These are phyloP conservation scores for Aspergillus unguis DNA, from an alignment of 2,329 filamentous ascomycete genomes.

Conservation along the genomic window DNA sequence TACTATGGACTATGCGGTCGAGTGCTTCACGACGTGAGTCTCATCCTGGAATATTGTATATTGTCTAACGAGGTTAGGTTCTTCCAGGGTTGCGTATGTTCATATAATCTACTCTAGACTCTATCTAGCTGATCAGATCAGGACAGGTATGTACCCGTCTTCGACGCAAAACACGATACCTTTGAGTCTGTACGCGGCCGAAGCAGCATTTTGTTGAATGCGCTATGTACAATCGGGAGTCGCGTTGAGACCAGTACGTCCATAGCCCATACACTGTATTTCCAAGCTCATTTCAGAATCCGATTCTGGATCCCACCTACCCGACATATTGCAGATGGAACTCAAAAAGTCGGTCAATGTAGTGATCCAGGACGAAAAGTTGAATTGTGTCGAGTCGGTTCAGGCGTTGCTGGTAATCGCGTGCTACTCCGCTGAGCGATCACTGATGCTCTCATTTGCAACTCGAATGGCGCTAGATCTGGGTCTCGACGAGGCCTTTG, in stretches of 20 bases:
- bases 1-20: slow-evolving; percentile 30
- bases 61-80: slow-evolving; percentile 24
- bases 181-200: slow-evolving; percentile 46
- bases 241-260: slow-evolving; percentile 37
- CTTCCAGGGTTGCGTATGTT: slow-evolving; percentile 37
- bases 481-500: slow-evolving; percentile 44
- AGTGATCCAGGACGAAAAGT: slow-evolving; percentile 40
- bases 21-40: background rate
- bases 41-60: background rate
- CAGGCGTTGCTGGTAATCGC: slow-evolving; percentile 53
- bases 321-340: slow-evolving; percentile 46
- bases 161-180: slow-evolving; percentile 46
- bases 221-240: slow-evolving; percentile 53
- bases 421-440: slow-evolving; percentile 53
- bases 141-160: slow-evolving; percentile 51
- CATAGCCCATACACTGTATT: background rate
- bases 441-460: slow-evolving; percentile 50
- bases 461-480: slow-evolving; percentile 51
- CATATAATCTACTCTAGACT: background rate
- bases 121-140: slow-evolving; percentile 13
- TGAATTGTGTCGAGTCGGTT: slow-evolving; percentile 47
- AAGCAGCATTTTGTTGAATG: slow-evolving; percentile 51
- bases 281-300: slow-evolving; percentile 16
- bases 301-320: slow-evolving; percentile 29
- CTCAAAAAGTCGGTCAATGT: slow-evolving; percentile 46